Base-by-base conservation (phyloP, 306 rosid genomes). In the Astragalus glycyphyllos region DNA sequence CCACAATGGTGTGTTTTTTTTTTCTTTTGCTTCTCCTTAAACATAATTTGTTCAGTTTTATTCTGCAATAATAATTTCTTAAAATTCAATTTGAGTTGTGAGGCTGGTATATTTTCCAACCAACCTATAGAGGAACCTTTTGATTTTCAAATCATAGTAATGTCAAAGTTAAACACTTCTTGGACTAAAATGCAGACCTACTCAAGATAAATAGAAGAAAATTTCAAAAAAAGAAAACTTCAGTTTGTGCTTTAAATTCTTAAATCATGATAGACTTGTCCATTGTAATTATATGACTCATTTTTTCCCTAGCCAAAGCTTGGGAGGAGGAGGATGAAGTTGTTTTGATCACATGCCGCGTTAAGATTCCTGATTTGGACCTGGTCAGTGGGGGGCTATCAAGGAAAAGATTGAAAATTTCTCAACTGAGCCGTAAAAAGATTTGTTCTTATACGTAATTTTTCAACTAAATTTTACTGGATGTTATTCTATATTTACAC, bases 311-410 rank as follows among this genome's bases (percentile, higher is more conserved):
- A 94, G 97, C 97, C 71, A 94, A 94, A 81, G 98, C 97, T 38
- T 94, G 98, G 98, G 98, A 94, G 89, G 98, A 94, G 65, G 98
- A 66, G 59, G 97, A 94, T n/a, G 98, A 88, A 76, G 84, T 94
- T 78, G 96, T 94, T 84, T 56, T 94, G 74, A 87, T 90, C 81
- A 87, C 98, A 2, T 88, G 97, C 82, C 98, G 96, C 55, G 51
- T 89, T 41, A 67, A 88, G 85, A 88, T 88, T 71, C 89, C 69
- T 15, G 81, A 90, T 37, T 73, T 93, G 80, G 97, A 90, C 82
- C 41, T 77, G 84, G 88, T 87, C 59, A 69, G 79, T 17, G 96
- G 97, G 20, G 41, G 58, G 37, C 77, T 83, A 79, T n/a, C n/a
- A 90, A 93, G 72, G 88, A 88, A 72, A 87, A 90, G 85, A 89